Evolutionary conservation across 1,284 basidiomycete species (phyloP), one percentile per base, ranked within the genome.

Genomic region (Sporisorium graminicola): DNA sequence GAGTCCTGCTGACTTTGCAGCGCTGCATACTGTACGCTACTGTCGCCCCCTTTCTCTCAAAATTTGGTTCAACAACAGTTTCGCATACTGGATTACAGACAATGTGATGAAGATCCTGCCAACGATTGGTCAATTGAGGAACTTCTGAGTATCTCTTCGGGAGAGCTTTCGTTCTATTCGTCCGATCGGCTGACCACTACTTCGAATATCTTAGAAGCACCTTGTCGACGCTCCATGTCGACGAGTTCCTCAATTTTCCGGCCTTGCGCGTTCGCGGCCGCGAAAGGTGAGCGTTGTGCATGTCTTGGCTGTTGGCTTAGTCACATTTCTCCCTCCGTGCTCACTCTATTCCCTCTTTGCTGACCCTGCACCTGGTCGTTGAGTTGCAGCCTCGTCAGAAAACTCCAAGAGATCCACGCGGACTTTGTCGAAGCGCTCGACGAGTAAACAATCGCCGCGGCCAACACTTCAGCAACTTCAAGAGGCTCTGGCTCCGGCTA

Each of bases 201-300:
- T n/a, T n/a, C n/a, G n/a, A n/a, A n/a, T n/a, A n/a, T n/a, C n/a
- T n/a, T n/a, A n/a, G 31, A 29, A 12, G 8, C 18, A 49, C 47
- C 16, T 27, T 49, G 20, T 35, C 50, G 5, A 20, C 22, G 50
- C 31, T 33, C 14, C 33, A 49, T 12, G 27, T 20, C 3, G 10
- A 31, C 9, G 16, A 49, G 18, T 31, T n/a, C 18, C 47, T 49
- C 27, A 27, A 29, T n/a, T 49, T 29, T 16, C 47, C 47, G 47
- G 27, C 47, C 31, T 24, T 49, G 47, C 47, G 47, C 27, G 27
- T 49, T 49, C 47, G 47, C 47, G 47, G 47, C 24, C 27, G 18
- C 5, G 18, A 49, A 18, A 49, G 47, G 47, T 49, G 18, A 18
- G 42, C 22, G 8, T 20, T 5, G 5, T 31, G 5, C 5, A 5